Evolutionary conservation across 2,329 filamentous ascomycete genomes (phyloP).

Genomic region (Arachnomyces sp.): DNA sequence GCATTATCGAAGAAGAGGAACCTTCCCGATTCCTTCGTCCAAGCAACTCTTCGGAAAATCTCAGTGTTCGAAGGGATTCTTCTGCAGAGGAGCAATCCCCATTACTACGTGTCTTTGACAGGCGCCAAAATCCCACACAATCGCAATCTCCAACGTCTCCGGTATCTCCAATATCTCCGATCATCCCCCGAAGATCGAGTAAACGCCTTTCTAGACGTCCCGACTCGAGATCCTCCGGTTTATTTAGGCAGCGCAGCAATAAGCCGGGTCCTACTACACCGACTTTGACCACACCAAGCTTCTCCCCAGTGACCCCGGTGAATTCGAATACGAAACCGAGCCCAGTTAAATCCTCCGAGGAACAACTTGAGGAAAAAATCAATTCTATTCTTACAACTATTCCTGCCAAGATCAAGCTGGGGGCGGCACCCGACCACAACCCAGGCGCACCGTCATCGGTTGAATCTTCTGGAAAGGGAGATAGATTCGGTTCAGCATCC

Average conservation of each 20-base stretch:
- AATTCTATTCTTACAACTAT: constrained; percentile 69
- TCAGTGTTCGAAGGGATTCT: background rate
- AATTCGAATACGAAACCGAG: constrained; percentile 36
- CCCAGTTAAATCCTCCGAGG: constrained; percentile 44
- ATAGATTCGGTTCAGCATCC: constrained; percentile 30
- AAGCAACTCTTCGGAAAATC: constrained; percentile 9
- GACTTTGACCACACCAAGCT: constrained; percentile 10
- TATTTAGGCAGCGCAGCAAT: constrained; percentile 3
- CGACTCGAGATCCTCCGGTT: constrained; percentile 6
- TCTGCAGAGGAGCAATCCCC: constrained; percentile 6
- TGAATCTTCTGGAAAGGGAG: constrained; percentile 32
- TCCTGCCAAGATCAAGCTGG: constrained; percentile 70
- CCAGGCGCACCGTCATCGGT: constrained; percentile 23
- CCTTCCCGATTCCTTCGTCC: constrained; percentile 2
- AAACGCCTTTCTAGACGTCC: constrained; percentile 15
- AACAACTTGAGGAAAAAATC: constrained; percentile 72
- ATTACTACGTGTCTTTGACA: constrained; percentile 9
- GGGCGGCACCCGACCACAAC: constrained; percentile 40
- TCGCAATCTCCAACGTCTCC: constrained; percentile 2
- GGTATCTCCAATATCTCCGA: constrained; percentile 2
- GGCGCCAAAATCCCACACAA: constrained; percentile 1
- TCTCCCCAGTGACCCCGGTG: constrained; percentile 13
- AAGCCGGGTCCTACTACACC: constrained; percentile 5
- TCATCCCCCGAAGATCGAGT: constrained; percentile 18
- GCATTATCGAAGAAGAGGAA: background rate